phyloP scores from a whole-genome alignment of 1,284 basidiomycete species.

The Anthracocystis panici-leucophaei region DNA sequence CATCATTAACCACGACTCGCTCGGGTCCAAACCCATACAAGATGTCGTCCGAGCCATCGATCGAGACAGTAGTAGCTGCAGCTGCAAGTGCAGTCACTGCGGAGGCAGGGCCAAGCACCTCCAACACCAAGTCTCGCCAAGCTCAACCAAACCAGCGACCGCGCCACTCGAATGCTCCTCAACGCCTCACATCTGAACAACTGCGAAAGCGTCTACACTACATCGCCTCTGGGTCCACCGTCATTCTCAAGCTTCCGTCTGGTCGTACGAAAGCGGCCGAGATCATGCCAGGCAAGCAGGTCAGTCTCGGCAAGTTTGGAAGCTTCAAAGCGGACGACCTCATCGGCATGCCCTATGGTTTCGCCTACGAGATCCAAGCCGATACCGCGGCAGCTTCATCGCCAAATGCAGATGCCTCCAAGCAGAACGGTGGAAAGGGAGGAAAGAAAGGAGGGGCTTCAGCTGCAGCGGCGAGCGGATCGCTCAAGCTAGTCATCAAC shows the following conservation, averaged over 20 bases:
- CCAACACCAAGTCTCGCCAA: conserved; percentile 11
- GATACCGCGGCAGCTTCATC: conserved; percentile 10
- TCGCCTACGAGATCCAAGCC: conserved; percentile 65
- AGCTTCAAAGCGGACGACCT: conserved; percentile 64
- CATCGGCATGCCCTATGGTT: conserved; percentile 67
- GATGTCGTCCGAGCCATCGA: conserved; percentile 21
- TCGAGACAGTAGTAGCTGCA: background rate
- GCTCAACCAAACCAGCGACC: conserved; percentile 18
- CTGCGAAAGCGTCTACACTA: conserved; percentile 50
- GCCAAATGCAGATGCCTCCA: background rate
- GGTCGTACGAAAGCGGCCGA: conserved; percentile 62
- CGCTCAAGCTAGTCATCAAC: conserved; percentile 51
- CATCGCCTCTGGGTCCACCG: conserved; percentile 48
- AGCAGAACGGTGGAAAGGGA: conserved; percentile 14
- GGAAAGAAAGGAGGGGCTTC: conserved; percentile 10
- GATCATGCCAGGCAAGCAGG: conserved; percentile 55
- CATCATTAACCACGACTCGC: background rate
- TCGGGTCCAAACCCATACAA: background rate
- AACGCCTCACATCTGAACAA: conserved; percentile 42
- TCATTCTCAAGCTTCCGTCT: conserved; percentile 61
- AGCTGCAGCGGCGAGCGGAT: background rate
- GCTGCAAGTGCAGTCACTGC: background rate
- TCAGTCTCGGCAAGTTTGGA: conserved; percentile 69
- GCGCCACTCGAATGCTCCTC: conserved; percentile 21
- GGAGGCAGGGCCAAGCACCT: conserved; percentile 29